Evolutionary conservation across 768 basidiomycete genomes (phyloP), one percentile per base, ranked within the genome.

Genomic region (Amanita thiersii): DNA sequence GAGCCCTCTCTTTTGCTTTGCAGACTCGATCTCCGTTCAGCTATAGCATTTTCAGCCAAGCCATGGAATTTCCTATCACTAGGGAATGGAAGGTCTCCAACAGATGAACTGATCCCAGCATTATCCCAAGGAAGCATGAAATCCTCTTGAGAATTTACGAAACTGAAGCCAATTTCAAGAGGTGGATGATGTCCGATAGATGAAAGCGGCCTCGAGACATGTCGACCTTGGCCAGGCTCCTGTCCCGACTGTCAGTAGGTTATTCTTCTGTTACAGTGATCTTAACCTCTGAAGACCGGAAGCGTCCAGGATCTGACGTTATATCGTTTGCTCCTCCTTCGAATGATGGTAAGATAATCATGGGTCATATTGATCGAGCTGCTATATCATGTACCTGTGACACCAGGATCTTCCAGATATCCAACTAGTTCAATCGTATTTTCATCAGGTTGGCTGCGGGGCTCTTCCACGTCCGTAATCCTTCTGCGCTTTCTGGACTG

Each of bases 191-290:
- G 53, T 26, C 70, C 74, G 18, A 73, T 46, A 6, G 67, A 52
- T 30, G 75, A 78, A 10, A 68, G 67, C 9, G 75, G 71, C 14
- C 73, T 70, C 33, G 86, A 85, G 24, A 63, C 64, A n/a, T 68
- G 75, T 49, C 87, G 85, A n/a, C 70, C 85, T 79, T 86, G 83
- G 21, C 84, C 87, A 35, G 86, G 86, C 63, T 88, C 86, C 87
- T 87, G 51, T n/a, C 46, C 19, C 5, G 3, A 7, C 2, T 15
- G 18, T 39, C 7, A 38, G 30, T 25, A 32, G n/a, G 31, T 21
- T 17, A 7, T 14, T 28, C 11, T 30, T 20, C 7, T 32, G 18
- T 9, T 8, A 4, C 4, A 30, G 18, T 29, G n/a, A 45, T 19
- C 29, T 41, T 8, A 52, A 72, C 83, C 68, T 87, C 82, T 20